phyloP scores from a whole-genome alignment of 1,139 yeast species.

The Saccharomycopsis phalli region DNA sequence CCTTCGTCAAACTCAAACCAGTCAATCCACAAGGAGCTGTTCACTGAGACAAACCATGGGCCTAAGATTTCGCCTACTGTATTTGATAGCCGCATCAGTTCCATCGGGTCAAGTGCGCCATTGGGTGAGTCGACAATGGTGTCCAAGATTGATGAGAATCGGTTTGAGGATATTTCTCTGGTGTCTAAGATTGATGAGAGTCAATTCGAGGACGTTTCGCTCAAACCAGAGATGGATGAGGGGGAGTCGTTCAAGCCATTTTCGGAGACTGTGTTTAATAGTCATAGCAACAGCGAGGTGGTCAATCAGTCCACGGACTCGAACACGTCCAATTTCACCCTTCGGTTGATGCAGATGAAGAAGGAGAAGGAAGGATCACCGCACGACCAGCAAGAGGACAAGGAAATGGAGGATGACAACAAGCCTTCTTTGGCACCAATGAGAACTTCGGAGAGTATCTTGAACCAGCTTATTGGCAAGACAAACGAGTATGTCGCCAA shows the following conservation, averaged over 20 bases:
- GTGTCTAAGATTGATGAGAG: background rate
- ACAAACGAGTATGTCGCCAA: constrained; percentile 18
- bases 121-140: constrained; percentile 19
- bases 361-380: constrained; percentile 16
- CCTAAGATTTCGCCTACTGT: background rate
- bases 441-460: constrained; percentile 13
- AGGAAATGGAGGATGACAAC: background rate
- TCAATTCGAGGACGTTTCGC: constrained; percentile 1
- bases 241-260: constrained; percentile 9
- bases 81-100: constrained; percentile 12
- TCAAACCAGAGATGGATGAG: constrained; percentile 4
- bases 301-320: constrained; percentile 11
- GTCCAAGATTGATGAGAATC: constrained; percentile 5
- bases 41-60: background rate
- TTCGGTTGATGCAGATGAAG: constrained; percentile 17
- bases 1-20: constrained; percentile 5
- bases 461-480: constrained; percentile 10
- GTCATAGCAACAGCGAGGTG: background rate
- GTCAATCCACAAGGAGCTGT: constrained; percentile 2
- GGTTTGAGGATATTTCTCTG: constrained; percentile 1
- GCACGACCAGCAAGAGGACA: too few species aligned
- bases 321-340: constrained; percentile 15
- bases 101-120: constrained; percentile 17
- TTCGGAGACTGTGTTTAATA: constrained; percentile 13
- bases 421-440: constrained; percentile 15